Percentiles rank a stretch among this genome's conserved stretches.
Evolutionary conservation across 768 basidiomycete genomes (phyloP).

Genomic region (Paxillus rubicundulus): DNA sequence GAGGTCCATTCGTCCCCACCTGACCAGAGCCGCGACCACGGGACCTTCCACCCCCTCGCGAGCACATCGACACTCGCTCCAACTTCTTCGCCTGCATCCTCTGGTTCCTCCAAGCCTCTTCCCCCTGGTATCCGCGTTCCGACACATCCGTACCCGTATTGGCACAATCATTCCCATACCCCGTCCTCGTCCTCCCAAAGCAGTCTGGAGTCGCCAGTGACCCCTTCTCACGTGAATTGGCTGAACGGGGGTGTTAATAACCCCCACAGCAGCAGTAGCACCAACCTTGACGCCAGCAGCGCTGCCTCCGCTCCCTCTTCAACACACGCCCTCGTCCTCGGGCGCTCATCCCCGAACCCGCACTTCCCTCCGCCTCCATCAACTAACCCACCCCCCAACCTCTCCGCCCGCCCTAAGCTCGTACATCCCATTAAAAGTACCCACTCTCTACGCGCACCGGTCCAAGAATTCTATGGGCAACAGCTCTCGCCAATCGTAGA

Average conservation of each 20-base stretch:
- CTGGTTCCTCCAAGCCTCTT: conserved; percentile 16
- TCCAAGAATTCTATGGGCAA: conserved; percentile 26
- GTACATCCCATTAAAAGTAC: conserved; percentile 35
- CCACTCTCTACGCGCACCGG: conserved; percentile 41
- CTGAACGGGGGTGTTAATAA: conserved; percentile 18
- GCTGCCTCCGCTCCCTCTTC: conserved; percentile 2
- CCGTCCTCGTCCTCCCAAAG: conserved; percentile 31
- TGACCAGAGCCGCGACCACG: conserved; percentile 8
- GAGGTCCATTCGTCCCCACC: conserved; percentile 25
- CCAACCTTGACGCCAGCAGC: conserved; percentile 1
- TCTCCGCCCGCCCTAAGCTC: conserved; percentile 32
- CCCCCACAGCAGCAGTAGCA: conserved; percentile 5
- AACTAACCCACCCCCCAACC: conserved; percentile 28
- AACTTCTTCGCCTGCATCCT: conserved; percentile 22
- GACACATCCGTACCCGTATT: conserved; percentile 33
- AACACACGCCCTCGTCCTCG: conserved; percentile 13
- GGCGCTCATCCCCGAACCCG: conserved; percentile 27
- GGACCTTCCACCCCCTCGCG: conserved; percentile 14
- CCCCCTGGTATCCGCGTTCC: conserved; percentile 34
- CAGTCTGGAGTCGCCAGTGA: conserved; percentile 31
- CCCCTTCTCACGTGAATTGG: conserved; percentile 43
- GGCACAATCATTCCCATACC: conserved; percentile 31
- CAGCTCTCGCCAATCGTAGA: conserved; percentile 68
- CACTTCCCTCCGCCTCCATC: conserved; percentile 35
- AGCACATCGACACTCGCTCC: conserved; percentile 16